Conservation (phyloP, 495 filamentous ascomycete species). For the Hyaloscypha hepaticicola region DNA sequence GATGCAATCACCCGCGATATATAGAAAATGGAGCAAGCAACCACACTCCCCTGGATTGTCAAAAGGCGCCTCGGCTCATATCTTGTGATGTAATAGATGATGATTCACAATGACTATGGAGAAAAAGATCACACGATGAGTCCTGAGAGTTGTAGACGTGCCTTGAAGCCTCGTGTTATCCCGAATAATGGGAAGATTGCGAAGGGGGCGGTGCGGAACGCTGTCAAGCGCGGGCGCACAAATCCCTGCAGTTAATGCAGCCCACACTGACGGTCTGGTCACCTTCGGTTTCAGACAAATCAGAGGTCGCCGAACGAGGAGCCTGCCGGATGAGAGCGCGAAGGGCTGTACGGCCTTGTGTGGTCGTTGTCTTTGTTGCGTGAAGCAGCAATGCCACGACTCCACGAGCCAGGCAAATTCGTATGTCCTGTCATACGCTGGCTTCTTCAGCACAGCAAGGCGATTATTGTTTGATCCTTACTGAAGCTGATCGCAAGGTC, state of each 20-base stretch:
- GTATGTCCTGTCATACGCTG: background rate
- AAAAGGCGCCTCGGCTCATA: background rate
- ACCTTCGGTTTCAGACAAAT: slow-evolving; percentile 3
- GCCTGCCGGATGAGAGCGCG: background rate
- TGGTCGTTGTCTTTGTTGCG: background rate
- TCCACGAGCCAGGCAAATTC: background rate
- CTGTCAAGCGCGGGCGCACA: background rate
- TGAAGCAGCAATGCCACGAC: background rate
- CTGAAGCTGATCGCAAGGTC: background rate
- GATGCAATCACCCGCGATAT: background rate
- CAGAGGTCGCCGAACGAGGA: background rate
- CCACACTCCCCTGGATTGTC: background rate
- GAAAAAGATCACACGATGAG: background rate
- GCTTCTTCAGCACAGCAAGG: background rate
- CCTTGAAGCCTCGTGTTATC: background rate
- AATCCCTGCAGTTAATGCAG: background rate
- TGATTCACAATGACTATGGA: background rate
- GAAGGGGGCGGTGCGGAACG: background rate
- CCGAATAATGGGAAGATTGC: background rate
- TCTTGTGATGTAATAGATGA: background rate
- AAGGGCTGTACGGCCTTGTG: background rate
- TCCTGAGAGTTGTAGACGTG: background rate
- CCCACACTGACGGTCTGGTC: background rate
- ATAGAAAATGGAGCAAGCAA: background rate
- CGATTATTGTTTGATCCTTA: background rate